Evolutionary conservation across 1,284 basidiomycete genomes (phyloP).

Genomic region (Trichosporon inkin): DNA sequence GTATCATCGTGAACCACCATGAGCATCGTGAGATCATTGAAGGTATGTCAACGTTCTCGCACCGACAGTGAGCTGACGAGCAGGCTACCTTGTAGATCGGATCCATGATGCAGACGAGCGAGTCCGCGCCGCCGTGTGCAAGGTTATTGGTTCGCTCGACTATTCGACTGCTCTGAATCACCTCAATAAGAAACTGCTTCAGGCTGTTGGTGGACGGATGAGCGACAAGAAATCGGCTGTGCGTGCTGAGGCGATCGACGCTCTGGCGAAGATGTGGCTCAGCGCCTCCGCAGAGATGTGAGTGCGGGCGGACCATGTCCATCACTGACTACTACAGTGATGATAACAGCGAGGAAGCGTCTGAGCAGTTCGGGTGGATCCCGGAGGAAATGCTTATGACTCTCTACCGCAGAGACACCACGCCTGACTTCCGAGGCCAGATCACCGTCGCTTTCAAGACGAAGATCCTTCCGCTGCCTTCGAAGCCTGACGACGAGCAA

Average conservation of each 20-base stretch:
- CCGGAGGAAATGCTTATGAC: conserved; percentile 67
- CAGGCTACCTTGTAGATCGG: conserved; percentile 65
- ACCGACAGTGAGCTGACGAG: conserved; percentile 19
- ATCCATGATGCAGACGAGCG: conserved; percentile 85
- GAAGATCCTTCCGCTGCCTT: conserved; percentile 75
- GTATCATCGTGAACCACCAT: conserved; percentile 62
- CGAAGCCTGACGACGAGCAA: conserved; percentile 61
- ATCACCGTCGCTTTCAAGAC: conserved; percentile 55
- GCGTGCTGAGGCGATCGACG: conserved; percentile 71
- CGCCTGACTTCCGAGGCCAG: conserved; percentile 54
- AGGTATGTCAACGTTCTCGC: conserved; percentile 52
- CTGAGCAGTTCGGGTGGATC: conserved; percentile 89
- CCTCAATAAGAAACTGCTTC: conserved; percentile 63
- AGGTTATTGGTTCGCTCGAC: conserved; percentile 74
- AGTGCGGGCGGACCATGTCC: not conserved
- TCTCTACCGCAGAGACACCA: conserved; percentile 48
- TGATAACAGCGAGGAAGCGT: conserved; percentile 67
- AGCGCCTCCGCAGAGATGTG: conserved; percentile 88
- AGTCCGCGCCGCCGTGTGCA: conserved; percentile 79
- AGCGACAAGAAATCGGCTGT: conserved; percentile 84
- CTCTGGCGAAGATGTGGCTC: conserved; percentile 72
- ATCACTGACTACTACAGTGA: conserved; percentile 57
- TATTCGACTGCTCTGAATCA: conserved; percentile 86
- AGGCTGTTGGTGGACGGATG: conserved; percentile 65
- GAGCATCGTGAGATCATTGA: conserved; percentile 69